Base-by-base conservation (phyloP, 2,329 filamentous ascomycete genomes). In the Exophiala lecanii-corni region DNA sequence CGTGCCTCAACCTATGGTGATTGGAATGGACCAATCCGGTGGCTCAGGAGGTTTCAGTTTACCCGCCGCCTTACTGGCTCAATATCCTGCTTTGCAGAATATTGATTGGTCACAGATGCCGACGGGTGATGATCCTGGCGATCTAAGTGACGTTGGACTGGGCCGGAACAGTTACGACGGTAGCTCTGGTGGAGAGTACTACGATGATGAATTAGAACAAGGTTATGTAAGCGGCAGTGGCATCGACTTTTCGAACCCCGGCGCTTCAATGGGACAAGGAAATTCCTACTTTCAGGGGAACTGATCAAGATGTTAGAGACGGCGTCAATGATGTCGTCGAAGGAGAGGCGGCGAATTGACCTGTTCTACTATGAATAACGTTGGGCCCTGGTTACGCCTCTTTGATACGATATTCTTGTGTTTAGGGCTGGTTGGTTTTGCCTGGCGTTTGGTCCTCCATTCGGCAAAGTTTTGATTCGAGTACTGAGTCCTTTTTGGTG, bases 61-160 rank as follows among this genome's bases (percentile, higher is more conserved):
- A n/a, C 92, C 92, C 1, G 86, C 86, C 3, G 91, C 91, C 1
- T 70, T 98, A 37, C 70, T 97, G 28, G 85, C 86, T 13, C 92
- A 97, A 59, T 97, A 96, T 63, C 92, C 92, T 9, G 89, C 88
- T 3, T 70, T 98, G n/a, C 89, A 89, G 17, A 84, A 82, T 41
- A 77, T 97, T 61, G 89, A 91, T 59, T 97, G 91, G 89, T 76
- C 77, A 13, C 77, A 82, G 40, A 76, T 94, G 60, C 77, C 82
- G 31, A 76, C 83, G n/a, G 72, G 72, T 3, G 67, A 74, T 5
- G 79, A 80, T 13, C 74, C 82, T 45, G 74, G 75, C 34, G 69
- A 73, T 23, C 65, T 69, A 2, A 71, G 69, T 39, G 71, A 74
- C 39, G 83, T 89, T 30, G 86, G 85, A n/a, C 86, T 82, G 56